These are phyloP conservation scores for Fonsecaea pedrosoi DNA, from an alignment of 2,329 filamentous ascomycete species.

Conservation along the genomic window DNA sequence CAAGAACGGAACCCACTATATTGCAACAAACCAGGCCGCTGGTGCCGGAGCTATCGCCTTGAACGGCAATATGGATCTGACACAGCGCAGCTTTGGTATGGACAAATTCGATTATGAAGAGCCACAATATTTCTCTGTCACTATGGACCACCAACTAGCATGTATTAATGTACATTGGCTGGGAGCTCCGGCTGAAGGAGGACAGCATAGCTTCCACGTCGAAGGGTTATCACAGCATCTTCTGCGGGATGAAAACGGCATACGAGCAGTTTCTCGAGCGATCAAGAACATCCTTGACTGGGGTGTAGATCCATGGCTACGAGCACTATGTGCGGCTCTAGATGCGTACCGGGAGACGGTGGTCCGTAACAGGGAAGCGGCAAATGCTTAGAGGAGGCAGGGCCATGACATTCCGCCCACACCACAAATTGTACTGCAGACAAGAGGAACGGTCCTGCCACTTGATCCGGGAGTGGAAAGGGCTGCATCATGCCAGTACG, in stretches of 20 bases:
- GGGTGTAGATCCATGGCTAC: constrained; percentile 16
- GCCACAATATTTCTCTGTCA: constrained; percentile 33
- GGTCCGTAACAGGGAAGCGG: constrained; percentile 19
- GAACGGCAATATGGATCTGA: constrained; percentile 29
- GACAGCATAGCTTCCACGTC: constrained; percentile 33
- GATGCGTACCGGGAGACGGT: constrained; percentile 32
- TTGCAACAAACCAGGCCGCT: constrained; percentile 34
- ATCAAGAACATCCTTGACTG: constrained; percentile 37
- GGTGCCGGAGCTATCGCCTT: constrained; percentile 31
- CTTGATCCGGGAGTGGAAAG: too few relatives aligned
- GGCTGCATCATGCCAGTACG: too few relatives aligned
- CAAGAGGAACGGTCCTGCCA: too few relatives aligned
- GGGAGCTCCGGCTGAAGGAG: constrained; percentile 21
- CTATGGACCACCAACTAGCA: constrained; percentile 27
- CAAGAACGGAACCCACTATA: constrained; percentile 28
- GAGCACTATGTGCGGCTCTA: constrained; percentile 25
- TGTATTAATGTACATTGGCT: constrained; percentile 35
- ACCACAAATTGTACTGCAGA: too few relatives aligned
- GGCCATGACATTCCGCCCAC: too few relatives aligned
- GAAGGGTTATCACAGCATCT: constrained; percentile 22
- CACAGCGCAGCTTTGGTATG: constrained; percentile 26
- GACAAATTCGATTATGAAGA: constrained; percentile 27
- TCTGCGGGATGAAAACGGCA: constrained; percentile 19
- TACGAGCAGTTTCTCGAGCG: constrained; percentile 32
- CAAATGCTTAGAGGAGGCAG: constrained; percentile 18